Base-by-base conservation (phyloP, 441 rosid species). In the Rhodomyrtus psidioides region DNA sequence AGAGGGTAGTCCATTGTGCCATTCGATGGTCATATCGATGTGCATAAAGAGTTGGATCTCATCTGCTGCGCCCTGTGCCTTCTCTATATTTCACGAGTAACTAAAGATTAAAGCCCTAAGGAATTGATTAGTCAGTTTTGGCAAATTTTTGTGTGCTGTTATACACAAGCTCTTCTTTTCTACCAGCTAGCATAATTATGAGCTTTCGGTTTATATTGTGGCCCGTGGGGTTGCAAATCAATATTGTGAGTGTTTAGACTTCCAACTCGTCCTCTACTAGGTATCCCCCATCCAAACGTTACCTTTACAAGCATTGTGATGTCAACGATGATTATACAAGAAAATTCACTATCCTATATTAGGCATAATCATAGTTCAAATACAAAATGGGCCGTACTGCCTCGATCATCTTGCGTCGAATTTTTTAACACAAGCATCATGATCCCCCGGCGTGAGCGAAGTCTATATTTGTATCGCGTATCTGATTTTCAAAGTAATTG, bases 161-260 rank as follows among this genome's bases (percentile, higher is more conserved):
- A n/a, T n/a, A 30, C 34, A 44, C 34, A 30, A 0, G 75, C 75
- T 62, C 75, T 17, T 62, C 44, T 62, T 30, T 30, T 30, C 24
- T 30, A 62, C 19, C 44, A n/a, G n/a, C n/a, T n/a, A n/a, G n/a
- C n/a, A n/a, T n/a, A n/a, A n/a, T n/a, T n/a, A 62, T 0, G 13
- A 1, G 24, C 0, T 62, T 2, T 9, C 0, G 2, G 23, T 0
- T 17, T 62, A 62, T 8, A 0, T 27, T 30, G 75, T 30, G 1
- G 75, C 44, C 75, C 24, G 0, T 30, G 75, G 75, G 0, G 0
- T 30, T 62, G 75, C 75, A 30, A 30, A 62, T 62, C 75, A 62
- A 30, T 62, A 2, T 17, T 62, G 75, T 34, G 30, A 62, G 44
- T 34, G 24, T 17, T 62, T 30, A 17, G 75, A 62, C 13, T 62